A percentile compares a stretch with the other conserved stretches of the same genome.
Evolutionary conservation across 2,329 filamentous ascomycete species (phyloP).

Genomic region (Fusarium oxysporum): DNA sequence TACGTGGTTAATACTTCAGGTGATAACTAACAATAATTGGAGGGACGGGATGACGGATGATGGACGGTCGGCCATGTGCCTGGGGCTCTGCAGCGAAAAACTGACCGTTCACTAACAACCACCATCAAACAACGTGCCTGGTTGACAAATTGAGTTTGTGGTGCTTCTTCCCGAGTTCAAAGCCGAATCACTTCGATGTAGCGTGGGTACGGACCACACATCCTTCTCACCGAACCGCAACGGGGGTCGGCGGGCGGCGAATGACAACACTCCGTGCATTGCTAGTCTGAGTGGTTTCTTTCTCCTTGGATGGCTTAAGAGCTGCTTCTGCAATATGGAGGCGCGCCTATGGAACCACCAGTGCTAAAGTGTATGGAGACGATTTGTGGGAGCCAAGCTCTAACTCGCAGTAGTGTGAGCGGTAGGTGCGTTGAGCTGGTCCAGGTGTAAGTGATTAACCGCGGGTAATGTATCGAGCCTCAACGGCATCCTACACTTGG

Average conservation of each 20-base stretch:
- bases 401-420: conserved; percentile 17
- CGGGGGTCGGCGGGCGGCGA: conserved; percentile 1
- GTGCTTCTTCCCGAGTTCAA: conserved; percentile 30
- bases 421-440: conserved; percentile 21
- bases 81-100: conserved; percentile 17
- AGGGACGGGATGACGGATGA: conserved; percentile 33
- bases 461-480: conserved; percentile 31
- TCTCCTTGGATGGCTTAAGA: conserved; percentile 16
- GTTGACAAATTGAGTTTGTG: conserved; percentile 22
- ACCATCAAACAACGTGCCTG: conserved; percentile 14
- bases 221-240: conserved; percentile 41
- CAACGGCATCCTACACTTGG: not conserved
- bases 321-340: conserved; percentile 25
- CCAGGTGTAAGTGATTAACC: conserved; percentile 31
- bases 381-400: conserved; percentile 19
- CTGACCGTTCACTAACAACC: conserved; percentile 15
- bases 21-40: conserved; percentile 7
- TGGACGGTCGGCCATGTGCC: conserved; percentile 25
- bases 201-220: conserved; percentile 5
- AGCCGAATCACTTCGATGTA: conserved; percentile 22
- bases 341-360: conserved; percentile 39
- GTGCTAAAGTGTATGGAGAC: conserved; percentile 22
- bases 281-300: conserved; percentile 27
- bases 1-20: not conserved
- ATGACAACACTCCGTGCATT: conserved; percentile 6